These are phyloP conservation scores for Pseudogymnoascus sp. DNA, from an alignment of 2,329 filamentous ascomycete genomes.

Conservation along the genomic window DNA sequence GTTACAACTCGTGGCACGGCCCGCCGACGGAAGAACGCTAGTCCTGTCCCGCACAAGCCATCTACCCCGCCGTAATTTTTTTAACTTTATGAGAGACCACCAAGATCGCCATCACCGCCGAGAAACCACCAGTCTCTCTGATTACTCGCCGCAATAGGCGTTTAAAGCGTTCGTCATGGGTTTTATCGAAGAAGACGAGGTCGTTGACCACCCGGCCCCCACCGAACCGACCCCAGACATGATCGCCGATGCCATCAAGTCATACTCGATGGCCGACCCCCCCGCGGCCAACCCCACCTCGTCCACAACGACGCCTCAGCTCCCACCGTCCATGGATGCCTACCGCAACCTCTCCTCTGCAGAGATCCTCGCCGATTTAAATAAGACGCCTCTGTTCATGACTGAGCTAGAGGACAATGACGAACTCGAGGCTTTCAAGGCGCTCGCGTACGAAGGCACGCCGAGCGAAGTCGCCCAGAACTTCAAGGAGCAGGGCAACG, in stretches of 20 bases:
- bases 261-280: slow-evolving; percentile 27
- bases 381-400: slow-evolving; percentile 86
- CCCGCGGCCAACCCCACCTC: neutral
- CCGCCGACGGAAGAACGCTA: slow-evolving; percentile 2
- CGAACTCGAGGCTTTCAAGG: slow-evolving; percentile 78
- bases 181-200: slow-evolving; percentile 13
- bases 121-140: neutral
- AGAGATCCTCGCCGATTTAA: slow-evolving; percentile 57
- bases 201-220: slow-evolving; percentile 1
- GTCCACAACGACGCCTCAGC: slow-evolving; percentile 21
- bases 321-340: slow-evolving; percentile 53
- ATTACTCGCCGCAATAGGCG: neutral
- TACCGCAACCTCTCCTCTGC: slow-evolving; percentile 49
- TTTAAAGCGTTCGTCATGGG: slow-evolving; percentile 12
- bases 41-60: neutral
- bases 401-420: slow-evolving; percentile 82
- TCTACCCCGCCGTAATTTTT: slow-evolving; percentile 5
- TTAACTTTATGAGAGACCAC: neutral
- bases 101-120: neutral
- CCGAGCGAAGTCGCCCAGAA: slow-evolving; percentile 72
- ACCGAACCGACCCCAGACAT: neutral
- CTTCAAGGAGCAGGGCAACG: slow-evolving; percentile 90
- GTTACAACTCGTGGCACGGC: neutral
- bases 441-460: slow-evolving; percentile 88
- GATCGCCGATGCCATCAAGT: slow-evolving; percentile 10